Base-by-base conservation (phyloP, 306 rosid genomes). In the Quercus suber region DNA sequence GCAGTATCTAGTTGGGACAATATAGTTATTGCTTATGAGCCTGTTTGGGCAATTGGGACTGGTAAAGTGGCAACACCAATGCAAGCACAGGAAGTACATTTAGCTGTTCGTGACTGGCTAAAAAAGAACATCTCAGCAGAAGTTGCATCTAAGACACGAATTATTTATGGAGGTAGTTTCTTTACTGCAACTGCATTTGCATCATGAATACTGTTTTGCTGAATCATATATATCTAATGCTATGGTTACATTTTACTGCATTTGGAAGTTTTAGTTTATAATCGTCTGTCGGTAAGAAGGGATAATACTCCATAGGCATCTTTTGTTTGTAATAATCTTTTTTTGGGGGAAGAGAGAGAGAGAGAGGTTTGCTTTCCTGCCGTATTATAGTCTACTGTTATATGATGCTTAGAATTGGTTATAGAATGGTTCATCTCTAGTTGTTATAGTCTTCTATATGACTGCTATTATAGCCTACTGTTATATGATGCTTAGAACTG, bases 21-120 rank as follows among this genome's bases (percentile, higher is more conserved):
- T 77, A 77, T 93, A 59, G 99, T 96, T 73, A 87, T 96, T 78
- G 99, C 99, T 10, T 96, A 96, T 81, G 99, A 96, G 89, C 99
- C 99, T 63, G 98, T 96, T 30, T 96, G 99, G 99, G 99, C 99
- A 78, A 96, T 96, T 84, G 99, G 99, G 78, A 96, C 99, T 6
- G 99, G 99, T 56, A 96, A 96, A 85, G 99, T 96, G 76, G 99
- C 99, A 53, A 76, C 94, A 5, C 99, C 99, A 15, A 81, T 89
- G 83, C 99, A 96, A 88, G 99, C 99, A 80, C 99, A 96, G 84
- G 99, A 96, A 89, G 99, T 96, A 58, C 99, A 96, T 77, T 86
- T 73, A 74, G 99, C 98, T 72, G 43, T 96, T 78, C 97, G 99
- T 13, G 97, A 91, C 58, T 96, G 99, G 99, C 94, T 96, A 20